Base-by-base conservation (phyloP, 805 yeast genomes). In the Kodamaea hsintzibuensis region DNA sequence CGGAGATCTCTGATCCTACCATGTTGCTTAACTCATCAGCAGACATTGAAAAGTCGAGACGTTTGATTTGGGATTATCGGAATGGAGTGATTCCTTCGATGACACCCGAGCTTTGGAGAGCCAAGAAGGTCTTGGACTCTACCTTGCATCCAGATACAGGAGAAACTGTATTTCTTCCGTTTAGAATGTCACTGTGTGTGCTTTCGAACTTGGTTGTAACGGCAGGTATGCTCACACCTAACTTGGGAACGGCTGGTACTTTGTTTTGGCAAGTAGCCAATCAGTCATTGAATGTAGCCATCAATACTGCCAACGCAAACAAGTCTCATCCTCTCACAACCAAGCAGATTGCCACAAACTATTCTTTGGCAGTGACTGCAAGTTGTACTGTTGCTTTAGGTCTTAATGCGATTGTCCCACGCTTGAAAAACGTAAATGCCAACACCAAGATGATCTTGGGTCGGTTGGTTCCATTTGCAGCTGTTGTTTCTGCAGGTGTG, bases 241-340 rank as follows among this genome's bases (percentile, higher is more conserved):
- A 89, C 53, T 71, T 95, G 66, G 96, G 96, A 8, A 84, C 91
- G 8, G 83, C 81, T 0, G 99, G 99, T 39, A 93, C 98, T 0
- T 68, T 91, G 18, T 93, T 95, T 72, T 95, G 99, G 99, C 99
- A 95, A 74, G 83, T 95, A 68, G 96, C 98, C 17, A 95, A 95
- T 73, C 99, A 95, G 73, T 90, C 97, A 18, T 79, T 95, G 59
- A 95, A 95, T 66, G 99, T 95, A 53, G 99, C 99, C 2, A 90
- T 95, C 60, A 95, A 95, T 72, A 90, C 95, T 42, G 95, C 98
- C 43, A 95, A 95, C 66, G 93, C 97, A 35, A 95, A 95, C 77
- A 95, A 95, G 68, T 88, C 96, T 0, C 96, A 92, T 63, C 97
- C 97, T 0, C 77, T 95, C 70, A 77, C 93, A 2, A 88, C 92